Conservation (phyloP, 495 filamentous ascomycete species). For the Letharia columbiana region DNA sequence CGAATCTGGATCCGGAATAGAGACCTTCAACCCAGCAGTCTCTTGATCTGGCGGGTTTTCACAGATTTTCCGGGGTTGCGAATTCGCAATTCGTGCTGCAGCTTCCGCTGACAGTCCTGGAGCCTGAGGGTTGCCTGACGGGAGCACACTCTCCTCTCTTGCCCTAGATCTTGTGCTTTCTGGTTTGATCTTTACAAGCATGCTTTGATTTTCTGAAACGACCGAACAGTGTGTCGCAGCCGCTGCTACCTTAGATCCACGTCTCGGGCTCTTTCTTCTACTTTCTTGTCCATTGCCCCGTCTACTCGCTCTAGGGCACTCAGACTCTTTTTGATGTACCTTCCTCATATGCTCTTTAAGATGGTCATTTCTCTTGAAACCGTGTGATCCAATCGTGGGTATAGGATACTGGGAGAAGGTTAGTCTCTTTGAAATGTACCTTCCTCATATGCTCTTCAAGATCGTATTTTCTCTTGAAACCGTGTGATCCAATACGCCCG, state of each 20-base stretch:
- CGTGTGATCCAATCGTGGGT: slow-evolving; percentile 57
- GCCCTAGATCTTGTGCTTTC: too few species aligned
- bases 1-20: background rate
- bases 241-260: too few species aligned
- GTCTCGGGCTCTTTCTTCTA: too few species aligned
- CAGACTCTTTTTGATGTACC: slow-evolving; percentile 50
- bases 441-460: slow-evolving; percentile 78
- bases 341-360: slow-evolving; percentile 78
- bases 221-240: too few species aligned
- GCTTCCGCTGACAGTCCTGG: background rate
- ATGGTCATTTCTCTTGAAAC: slow-evolving; percentile 82
- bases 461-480: slow-evolving; percentile 81
- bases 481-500: slow-evolving; percentile 65
- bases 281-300: background rate
- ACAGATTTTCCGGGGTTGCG: background rate
- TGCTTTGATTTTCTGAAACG: too few species aligned
- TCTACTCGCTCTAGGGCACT: background rate
- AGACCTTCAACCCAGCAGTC: background rate
- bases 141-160: too few species aligned
- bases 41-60: background rate
- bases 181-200: too few species aligned
- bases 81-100: background rate
- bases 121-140: background rate
- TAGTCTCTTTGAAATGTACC: slow-evolving; percentile 50
- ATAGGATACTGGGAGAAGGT: too few species aligned